Base-by-base conservation (phyloP, 2,329 filamentous ascomycete genomes). In the Stemphylium lycopersici region DNA sequence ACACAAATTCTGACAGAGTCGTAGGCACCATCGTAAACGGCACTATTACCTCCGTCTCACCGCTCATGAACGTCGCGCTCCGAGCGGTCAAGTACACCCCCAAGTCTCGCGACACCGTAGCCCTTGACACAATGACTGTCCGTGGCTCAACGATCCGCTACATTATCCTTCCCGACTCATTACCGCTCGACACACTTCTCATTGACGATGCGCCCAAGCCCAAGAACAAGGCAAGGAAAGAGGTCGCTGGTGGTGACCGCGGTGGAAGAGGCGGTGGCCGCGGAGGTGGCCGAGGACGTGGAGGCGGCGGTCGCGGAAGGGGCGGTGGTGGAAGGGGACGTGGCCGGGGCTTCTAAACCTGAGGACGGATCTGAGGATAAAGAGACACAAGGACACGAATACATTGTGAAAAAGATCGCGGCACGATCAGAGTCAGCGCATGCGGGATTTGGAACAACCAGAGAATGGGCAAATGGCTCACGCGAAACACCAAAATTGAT, bases 201-300 rank as follows among this genome's bases (percentile, higher is more conserved):
- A 92, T 99, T 67, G 95, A 99, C 76, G 95, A 99, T 79, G 87
- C 91, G 70, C 92, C 93, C 46, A 99, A 99, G 83, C 93, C 95
- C 58, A 98, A 98, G 89, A 99, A 99, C 81, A 99, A 99, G 87
- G 93, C 95, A 22, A 87, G 93, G 74, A 99, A 99, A 84, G 95
- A 98, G 80, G 84, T 78, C 6, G 76, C 79, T 40, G 78, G 81
- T 39, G 73, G 80, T 41, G 74, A 79, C 40, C 69, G 81, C 16
- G 78, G 80, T 34, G 77, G 81, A 24, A 48, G 59, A 15, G 61
- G 61, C 12, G 48, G 64, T 48, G 57, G 62, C 18, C 51, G 64
- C 68, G 67, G 80, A 46, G 75, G 81, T 24, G 75, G 76, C 32
- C 58, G 69, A 38, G 68, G 79, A 61, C 75, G 79, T 56, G 74